Evolutionary conservation across 2,329 filamentous ascomycete genomes (phyloP).

Genomic region (Passalora sequoiae): DNA sequence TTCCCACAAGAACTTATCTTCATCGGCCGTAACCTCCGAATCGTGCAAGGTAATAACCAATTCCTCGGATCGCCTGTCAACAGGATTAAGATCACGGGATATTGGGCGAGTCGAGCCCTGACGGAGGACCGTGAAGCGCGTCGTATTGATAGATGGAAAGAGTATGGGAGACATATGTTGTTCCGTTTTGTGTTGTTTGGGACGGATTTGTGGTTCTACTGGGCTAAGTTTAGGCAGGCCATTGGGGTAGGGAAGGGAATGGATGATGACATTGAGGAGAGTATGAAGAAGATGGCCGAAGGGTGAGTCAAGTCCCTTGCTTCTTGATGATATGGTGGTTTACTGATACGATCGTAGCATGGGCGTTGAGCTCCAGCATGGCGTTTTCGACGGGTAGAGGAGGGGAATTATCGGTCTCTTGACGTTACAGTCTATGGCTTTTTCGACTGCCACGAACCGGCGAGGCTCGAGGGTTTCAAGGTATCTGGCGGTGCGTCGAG

Average conservation of each 20-base stretch:
- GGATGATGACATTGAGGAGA: slow-evolving; percentile 87
- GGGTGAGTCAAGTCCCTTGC: slow-evolving; percentile 24
- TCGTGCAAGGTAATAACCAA: slow-evolving; percentile 90
- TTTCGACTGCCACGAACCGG: too few species aligned
- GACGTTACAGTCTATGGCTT: too few species aligned
- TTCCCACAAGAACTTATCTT: slow-evolving; percentile 90
- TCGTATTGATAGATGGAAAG: slow-evolving; percentile 57
- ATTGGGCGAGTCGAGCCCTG: slow-evolving; percentile 82
- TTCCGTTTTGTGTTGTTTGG: slow-evolving; percentile 72
- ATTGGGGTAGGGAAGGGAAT: slow-evolving; percentile 75
- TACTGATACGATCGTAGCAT: slow-evolving; percentile 52
- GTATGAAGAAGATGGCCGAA: slow-evolving; percentile 81
- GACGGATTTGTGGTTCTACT: slow-evolving; percentile 79
- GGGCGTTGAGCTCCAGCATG: slow-evolving; percentile 83
- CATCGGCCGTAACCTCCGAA: slow-evolving; percentile 84
- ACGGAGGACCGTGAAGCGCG: slow-evolving; percentile 66
- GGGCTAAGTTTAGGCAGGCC: slow-evolving; percentile 69
- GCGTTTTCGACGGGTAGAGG: slow-evolving; percentile 75
- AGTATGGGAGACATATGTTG: slow-evolving; percentile 72
- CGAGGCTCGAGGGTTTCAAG: too few species aligned
- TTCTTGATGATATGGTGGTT: slow-evolving; percentile 7
- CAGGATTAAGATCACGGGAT: slow-evolving; percentile 85
- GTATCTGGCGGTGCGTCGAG: too few species aligned
- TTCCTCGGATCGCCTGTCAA: slow-evolving; percentile 85
- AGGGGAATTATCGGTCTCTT: too few species aligned